Evolutionary conservation across 2,329 filamentous ascomycete species (phyloP), one percentile per base, ranked within the genome.

Genomic region (Lachnellula cervina): DNA sequence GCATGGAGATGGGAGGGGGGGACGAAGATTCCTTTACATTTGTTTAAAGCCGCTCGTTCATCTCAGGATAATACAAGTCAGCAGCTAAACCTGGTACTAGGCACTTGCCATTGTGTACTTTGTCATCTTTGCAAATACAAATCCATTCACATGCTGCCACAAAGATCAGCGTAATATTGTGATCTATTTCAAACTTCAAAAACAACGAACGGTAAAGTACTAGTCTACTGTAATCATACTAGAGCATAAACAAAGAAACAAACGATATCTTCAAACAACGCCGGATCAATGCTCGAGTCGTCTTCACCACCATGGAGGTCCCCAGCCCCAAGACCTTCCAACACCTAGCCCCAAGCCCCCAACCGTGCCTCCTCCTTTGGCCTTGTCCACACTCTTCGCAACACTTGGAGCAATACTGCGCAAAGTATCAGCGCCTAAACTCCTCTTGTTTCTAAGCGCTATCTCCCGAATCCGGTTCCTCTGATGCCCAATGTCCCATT

Each of bases 351-450:
- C 61, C 7, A 63, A 34, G 16, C 59, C 54, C 7, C 55, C 54
- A 46, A 51, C 47, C 16, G 50, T 34, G 13, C 54, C 50, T 19
- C 54, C 50, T 25, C 40, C 42, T 32, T 59, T 59, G 16, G 37
- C 21, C 14, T 56, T 62, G 5, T 34, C 50, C n/a, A 53, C 40
- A 25, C 45, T 54, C 19, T 54, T 58, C 17, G 46, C 23, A 28
- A 65, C 35, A 49, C 61, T 65, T 9, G 61, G 61, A 21, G 63
- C 62, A 17, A 66, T 61, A 44, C 64, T 66, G 35, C 59, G 56
- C 40, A 65, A 42, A 4, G 61, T 64, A 19, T 64, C 63, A 16
- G 59, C 54, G 13, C 62, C 63, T 4, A 66, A 32, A 52, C 60
- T 64, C 6, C 63, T 56, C 56, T 66, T 62, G 40, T 65, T 66